These are phyloP conservation scores for Aureobasidium sp. DNA, from an alignment of 2,329 filamentous ascomycete genomes.

Conservation along the genomic window DNA sequence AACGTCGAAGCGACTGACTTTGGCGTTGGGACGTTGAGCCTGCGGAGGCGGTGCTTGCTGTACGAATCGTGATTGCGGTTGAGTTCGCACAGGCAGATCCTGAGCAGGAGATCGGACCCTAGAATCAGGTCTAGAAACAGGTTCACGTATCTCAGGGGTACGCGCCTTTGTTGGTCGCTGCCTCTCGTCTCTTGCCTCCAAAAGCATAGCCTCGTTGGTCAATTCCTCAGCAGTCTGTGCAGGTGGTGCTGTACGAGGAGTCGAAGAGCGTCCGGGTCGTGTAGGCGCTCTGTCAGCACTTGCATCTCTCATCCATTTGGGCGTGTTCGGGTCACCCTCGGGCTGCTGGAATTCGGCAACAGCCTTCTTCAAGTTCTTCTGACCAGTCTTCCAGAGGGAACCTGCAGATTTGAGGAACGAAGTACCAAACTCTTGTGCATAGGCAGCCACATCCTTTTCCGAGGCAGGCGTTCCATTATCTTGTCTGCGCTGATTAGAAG, in stretches of 20 bases:
- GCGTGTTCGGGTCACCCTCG: constrained; percentile 68
- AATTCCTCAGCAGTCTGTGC: constrained; percentile 25
- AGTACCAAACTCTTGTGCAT: constrained; percentile 72
- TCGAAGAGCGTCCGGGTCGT: constrained; percentile 7
- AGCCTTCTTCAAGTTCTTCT: constrained; percentile 87
- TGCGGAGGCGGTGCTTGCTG: constrained; percentile 29
- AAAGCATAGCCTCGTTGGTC: constrained; percentile 60
- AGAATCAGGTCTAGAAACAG: constrained; percentile 9
- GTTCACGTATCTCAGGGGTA: constrained; percentile 8
- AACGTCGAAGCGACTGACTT: constrained; percentile 62
- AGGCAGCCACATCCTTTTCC: constrained; percentile 69
- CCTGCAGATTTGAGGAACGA: constrained; percentile 90
- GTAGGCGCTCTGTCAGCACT: constrained; percentile 18
- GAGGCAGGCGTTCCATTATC: constrained; percentile 49
- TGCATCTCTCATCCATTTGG: constrained; percentile 89
- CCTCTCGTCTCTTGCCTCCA: constrained; percentile 54
- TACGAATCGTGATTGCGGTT: constrained; percentile 33
- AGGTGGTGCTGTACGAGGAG: neutral
- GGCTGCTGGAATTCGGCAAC: constrained; percentile 74
- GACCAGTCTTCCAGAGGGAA: constrained; percentile 87
- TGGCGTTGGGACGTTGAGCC: constrained; percentile 39
- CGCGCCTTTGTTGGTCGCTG: constrained; percentile 40
- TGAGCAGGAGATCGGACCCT: constrained; percentile 25
- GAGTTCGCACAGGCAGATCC: constrained; percentile 28
- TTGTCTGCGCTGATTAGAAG: constrained; percentile 39